Percentiles rank a stretch among this genome's conserved stretches.
Evolutionary conservation across 257 asterid species (phyloP).

Genomic region (Solanum pimpinellifolium): DNA sequence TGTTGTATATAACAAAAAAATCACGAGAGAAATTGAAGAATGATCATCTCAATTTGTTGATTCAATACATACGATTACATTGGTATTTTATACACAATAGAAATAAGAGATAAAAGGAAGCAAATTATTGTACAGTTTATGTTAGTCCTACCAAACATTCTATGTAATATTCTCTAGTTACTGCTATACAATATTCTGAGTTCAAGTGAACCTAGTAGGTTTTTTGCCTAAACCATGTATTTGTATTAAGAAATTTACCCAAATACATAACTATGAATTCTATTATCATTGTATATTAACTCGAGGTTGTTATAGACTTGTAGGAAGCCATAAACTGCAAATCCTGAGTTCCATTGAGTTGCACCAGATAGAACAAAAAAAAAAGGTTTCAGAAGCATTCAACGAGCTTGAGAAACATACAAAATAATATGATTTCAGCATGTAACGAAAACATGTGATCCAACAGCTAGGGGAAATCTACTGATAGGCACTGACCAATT

Average conservation of each 20-base stretch:
- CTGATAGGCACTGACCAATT: neutral
- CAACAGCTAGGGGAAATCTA: neutral
- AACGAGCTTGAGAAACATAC: conserved; percentile 12
- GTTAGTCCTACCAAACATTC: too few relatives aligned
- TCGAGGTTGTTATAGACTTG: neutral
- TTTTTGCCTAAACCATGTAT: neutral
- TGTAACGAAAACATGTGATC: neutral
- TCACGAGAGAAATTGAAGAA: neutral
- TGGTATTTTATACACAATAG: neutral
- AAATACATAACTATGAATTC: neutral
- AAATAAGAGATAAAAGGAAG: neutral
- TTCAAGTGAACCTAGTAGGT: neutral
- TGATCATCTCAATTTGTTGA: neutral
- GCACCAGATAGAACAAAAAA: neutral
- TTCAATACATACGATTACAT: neutral
- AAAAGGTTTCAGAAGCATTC: neutral
- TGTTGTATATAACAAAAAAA: neutral
- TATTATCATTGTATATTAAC: neutral
- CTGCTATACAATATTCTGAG: neutral
- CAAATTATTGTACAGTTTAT: neutral
- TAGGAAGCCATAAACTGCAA: neutral
- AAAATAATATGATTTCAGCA: neutral
- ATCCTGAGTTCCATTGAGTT: neutral
- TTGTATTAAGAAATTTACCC: neutral
- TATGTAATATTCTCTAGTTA: too few relatives aligned